Evolutionary conservation across 2,329 filamentous ascomycete species (phyloP), one percentile per base, ranked within the genome.

Genomic region (Fusarium pseudocircinatum): DNA sequence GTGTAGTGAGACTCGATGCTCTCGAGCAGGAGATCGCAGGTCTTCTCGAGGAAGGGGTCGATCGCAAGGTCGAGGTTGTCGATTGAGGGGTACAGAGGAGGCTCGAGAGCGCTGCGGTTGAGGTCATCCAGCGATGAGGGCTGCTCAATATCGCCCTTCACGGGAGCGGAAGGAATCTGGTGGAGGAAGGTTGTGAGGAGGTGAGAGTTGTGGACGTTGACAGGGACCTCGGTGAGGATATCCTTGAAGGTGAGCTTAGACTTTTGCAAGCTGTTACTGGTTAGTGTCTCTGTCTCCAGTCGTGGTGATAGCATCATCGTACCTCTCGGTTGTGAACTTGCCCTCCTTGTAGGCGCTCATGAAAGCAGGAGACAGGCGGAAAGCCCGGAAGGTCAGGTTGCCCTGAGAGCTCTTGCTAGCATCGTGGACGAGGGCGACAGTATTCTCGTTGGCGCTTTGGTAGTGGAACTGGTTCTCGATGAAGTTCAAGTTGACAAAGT

Each of bases 391-490:
- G 83, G 94, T 97, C 76, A 98, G 85, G 76, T 93, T 92, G 44
- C 96, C 96, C 85, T 98, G 95, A 15, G 95, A 94, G 83, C 95
- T 98, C 83, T 95, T 91, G 89, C 94, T 97, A 77, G 97, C 94
- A 81, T 99, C 96, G 85, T 98, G 95, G 42, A 99, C 94, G 63
- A 99, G 88, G 53, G 94, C 94, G 49, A 98, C 91, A 12, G 94
- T 95, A 83, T 90, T 88, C 84, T 96, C 94, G 82, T 97, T 97
- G 78, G 97, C 94, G 84, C 94, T 96, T 87, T 99, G 96, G 87
- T 97, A 98, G 87, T 95, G 93, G 85, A 91, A 95, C 84, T 98
- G 95, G 87, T 98, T 99, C 89, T 99, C 96, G 84, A 99, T 94
- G 81, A 97, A 95, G 87, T 93, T 94, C 81, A 93, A 84, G 87